These are phyloP conservation scores for Cercophora scortea DNA, from an alignment of 495 filamentous ascomycete species.

Conservation along the genomic window DNA sequence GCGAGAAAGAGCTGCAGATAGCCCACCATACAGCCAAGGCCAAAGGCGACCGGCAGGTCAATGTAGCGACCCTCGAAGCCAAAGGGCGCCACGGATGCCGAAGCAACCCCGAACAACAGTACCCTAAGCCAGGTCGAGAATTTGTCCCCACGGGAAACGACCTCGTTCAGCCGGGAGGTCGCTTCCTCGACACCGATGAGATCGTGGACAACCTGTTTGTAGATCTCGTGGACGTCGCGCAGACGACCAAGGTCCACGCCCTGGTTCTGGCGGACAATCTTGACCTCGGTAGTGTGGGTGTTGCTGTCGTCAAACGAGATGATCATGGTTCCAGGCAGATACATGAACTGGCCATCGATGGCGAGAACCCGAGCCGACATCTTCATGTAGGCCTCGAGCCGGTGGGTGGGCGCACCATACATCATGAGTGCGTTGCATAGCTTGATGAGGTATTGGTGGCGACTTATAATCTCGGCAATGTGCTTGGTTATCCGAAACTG, in stretches of 20 bases:
- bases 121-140: conserved; percentile 67
- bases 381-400: conserved; percentile 75
- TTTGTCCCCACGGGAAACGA: conserved; percentile 55
- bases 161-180: conserved; percentile 56
- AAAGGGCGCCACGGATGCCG: conserved; percentile 74
- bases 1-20: conserved; percentile 73
- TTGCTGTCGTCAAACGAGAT: conserved; percentile 85
- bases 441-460: conserved; percentile 77
- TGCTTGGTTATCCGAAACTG: conserved; percentile 80
- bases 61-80: conserved; percentile 82
- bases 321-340: conserved; percentile 92
- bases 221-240: conserved; percentile 78
- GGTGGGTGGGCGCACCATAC: conserved; percentile 71
- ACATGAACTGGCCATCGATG: conserved; percentile 86
- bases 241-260: conserved; percentile 81
- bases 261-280: conserved; percentile 68
- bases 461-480: conserved; percentile 73
- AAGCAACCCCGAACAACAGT: conserved; percentile 75
- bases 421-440: conserved; percentile 84
- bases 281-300: conserved; percentile 89
- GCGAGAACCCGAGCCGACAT: conserved; percentile 85
- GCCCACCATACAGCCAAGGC: conserved; percentile 78
- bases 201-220: conserved; percentile 91
- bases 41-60: conserved; percentile 80
- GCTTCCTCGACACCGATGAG: conserved; percentile 79